Evolutionary conservation across 805 yeast genomes (phyloP).

Genomic region (Barnettozyma sucrosica): DNA sequence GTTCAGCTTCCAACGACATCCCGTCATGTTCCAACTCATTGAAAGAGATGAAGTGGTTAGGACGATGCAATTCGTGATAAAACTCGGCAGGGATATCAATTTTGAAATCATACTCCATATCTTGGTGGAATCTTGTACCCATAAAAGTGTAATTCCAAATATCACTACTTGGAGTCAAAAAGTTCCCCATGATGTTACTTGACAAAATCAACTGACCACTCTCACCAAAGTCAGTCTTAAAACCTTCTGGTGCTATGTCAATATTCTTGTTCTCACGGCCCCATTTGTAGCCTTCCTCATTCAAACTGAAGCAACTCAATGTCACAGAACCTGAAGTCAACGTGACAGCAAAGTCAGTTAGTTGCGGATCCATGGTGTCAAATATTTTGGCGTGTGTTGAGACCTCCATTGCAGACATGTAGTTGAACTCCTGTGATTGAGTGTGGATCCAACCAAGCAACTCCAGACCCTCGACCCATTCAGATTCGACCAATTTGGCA

Average conservation of each 20-base stretch:
- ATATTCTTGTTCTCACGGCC: conserved; percentile 58
- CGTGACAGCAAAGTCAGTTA: conserved; percentile 58
- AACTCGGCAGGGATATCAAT: conserved; percentile 76
- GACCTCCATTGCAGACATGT: conserved; percentile 67
- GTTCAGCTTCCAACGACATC: conserved; percentile 53
- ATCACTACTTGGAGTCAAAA: conserved; percentile 76
- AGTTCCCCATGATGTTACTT: conserved; percentile 71
- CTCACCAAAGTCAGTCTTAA: conserved; percentile 50
- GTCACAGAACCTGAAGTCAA: conserved; percentile 84
- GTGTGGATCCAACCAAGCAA: conserved; percentile 96
- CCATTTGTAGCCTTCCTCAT: conserved; percentile 71
- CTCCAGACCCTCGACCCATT: conserved; percentile 52
- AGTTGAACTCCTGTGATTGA: conserved; percentile 57
- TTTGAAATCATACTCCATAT: conserved; percentile 56
- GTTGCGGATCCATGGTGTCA: conserved; percentile 29
- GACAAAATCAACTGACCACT: conserved; percentile 69
- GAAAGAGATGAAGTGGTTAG: conserved; percentile 77
- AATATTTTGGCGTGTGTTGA: conserved; percentile 45
- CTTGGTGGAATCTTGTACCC: conserved; percentile 75
- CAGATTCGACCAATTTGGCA: conserved; percentile 44
- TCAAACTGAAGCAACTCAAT: conserved; percentile 56
- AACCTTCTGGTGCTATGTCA: conserved; percentile 58
- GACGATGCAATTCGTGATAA: conserved; percentile 83
- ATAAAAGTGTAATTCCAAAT: conserved; percentile 90
- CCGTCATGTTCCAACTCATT: conserved; percentile 52